Base-by-base conservation (phyloP, 148 eudicot species). In the Fagopyrum tataricum region DNA sequence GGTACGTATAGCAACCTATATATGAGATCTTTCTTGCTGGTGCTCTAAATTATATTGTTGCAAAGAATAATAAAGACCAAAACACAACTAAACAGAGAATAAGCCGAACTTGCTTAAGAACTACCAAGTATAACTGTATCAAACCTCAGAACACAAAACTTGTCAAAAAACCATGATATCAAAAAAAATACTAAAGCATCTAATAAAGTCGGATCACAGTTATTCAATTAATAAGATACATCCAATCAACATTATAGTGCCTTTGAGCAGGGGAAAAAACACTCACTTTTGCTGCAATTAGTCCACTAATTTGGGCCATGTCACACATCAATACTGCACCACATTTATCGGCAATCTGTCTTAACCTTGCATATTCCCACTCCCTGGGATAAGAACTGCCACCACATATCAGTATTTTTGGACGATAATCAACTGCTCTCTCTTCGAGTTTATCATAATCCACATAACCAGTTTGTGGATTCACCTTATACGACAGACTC, bases 261-360 rank as follows among this genome's bases (percentile, higher is more conserved):
- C 24, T 0, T 0, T 23, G 42, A 21, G 7, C 12, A 12, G 37
- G 7, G 9, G 18, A 70, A 18, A 12, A 31, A 75, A 71, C n/a
- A 71, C 74, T 85, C 80, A 95, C 98, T 93, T 92, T 88, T 42
- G 99, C 99, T 12, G 94, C 96, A 84, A 96, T 77, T 53, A 96
- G 92, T 18, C 99, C 99, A 67, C 99, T 96, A 39, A 89, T 92
- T 39, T 96, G 99, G 73, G 99, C 99, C 99, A 96, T 96, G 73
- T 96, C 99, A 74, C 96, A 92, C 92, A 94, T 76, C 82, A 94
- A 83, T 40, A 88, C 78, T 0, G 98, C 93, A 47, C 98, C 91
- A 82, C 88, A 85, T 79, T 81, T 91, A 69, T 94, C 97, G 15
- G 98, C 91, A 76, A 90, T 86, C 70, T 86, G 91, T 71, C 96